A percentile compares a stretch with the other conserved stretches of the same genome.
Evolutionary conservation across 495 filamentous ascomycete genomes (phyloP).

Genomic region (Amphirosellinia nigrospora): DNA sequence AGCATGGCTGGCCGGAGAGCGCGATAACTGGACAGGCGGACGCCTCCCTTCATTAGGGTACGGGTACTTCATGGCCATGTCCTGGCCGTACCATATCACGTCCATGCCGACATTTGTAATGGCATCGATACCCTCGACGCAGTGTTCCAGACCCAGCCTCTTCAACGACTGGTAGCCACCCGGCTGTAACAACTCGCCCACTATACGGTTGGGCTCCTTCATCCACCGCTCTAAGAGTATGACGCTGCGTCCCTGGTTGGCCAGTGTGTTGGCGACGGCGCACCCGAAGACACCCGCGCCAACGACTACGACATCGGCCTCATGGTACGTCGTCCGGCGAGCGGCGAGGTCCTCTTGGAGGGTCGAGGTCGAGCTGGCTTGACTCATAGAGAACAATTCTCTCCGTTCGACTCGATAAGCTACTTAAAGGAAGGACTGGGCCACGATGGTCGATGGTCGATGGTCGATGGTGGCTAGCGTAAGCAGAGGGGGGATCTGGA

Average conservation of each 20-base stretch:
- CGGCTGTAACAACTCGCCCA: slow-evolving; percentile 93
- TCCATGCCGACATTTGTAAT: slow-evolving; percentile 84
- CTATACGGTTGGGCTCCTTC: slow-evolving; percentile 95
- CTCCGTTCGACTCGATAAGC: slow-evolving; percentile 6
- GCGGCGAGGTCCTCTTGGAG: slow-evolving; percentile 44
- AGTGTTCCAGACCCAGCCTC: slow-evolving; percentile 78
- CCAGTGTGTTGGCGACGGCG: slow-evolving; percentile 80
- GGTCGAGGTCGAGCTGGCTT: slow-evolving; percentile 25
- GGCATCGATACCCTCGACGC: slow-evolving; percentile 89
- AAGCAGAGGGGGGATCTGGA: not conserved
- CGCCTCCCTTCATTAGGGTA: slow-evolving; percentile 30
- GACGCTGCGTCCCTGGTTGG: slow-evolving; percentile 85
- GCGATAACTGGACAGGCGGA: slow-evolving; percentile 19
- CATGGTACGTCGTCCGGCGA: slow-evolving; percentile 51
- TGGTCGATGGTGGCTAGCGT: not conserved
- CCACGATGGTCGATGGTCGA: too few relatives aligned
- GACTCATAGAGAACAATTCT: slow-evolving; percentile 35
- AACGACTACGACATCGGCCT: slow-evolving; percentile 82
- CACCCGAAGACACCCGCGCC: slow-evolving; percentile 91
- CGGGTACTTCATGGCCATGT: slow-evolving; percentile 81
- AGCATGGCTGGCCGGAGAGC: slow-evolving; percentile 23
- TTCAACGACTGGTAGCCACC: slow-evolving; percentile 84
- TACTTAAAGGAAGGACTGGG: not conserved
- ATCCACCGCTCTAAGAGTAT: slow-evolving; percentile 87
- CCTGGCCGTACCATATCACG: slow-evolving; percentile 79